A percentile compares a stretch with the other conserved stretches of the same genome.
phyloP scores from a whole-genome alignment of 2,329 filamentous ascomycete species.

The Alternaria burnsii region DNA sequence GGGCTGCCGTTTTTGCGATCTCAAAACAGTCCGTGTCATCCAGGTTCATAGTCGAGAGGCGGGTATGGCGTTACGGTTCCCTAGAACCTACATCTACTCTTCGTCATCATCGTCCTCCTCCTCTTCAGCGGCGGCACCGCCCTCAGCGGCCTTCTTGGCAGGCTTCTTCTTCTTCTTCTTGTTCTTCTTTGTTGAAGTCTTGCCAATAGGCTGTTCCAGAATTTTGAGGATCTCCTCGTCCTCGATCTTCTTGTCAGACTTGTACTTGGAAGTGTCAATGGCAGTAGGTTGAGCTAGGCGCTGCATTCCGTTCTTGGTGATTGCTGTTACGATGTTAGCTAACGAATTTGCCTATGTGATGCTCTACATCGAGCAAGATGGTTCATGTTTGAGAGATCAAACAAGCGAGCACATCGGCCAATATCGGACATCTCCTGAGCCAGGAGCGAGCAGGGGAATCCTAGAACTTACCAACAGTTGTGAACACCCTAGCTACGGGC shows the following conservation, averaged over 20 bases:
- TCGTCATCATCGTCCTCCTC: slow-evolving; percentile 47
- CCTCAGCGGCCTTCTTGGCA: slow-evolving; percentile 70
- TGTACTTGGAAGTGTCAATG: slow-evolving; percentile 80
- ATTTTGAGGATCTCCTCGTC: slow-evolving; percentile 97
- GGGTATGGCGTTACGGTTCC: background rate
- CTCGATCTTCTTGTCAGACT: slow-evolving; percentile 97
- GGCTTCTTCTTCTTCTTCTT: slow-evolving; percentile 82
- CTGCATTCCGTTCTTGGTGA: slow-evolving; percentile 96
- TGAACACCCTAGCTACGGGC: slow-evolving; percentile 85
- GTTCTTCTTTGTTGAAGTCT: slow-evolving; percentile 76
- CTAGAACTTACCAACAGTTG: slow-evolving; percentile 89
- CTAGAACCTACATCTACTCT: slow-evolving; percentile 38
- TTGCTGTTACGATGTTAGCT: slow-evolving; percentile 64
- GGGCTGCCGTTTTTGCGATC: slow-evolving; percentile 3
- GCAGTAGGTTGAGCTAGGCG: slow-evolving; percentile 80
- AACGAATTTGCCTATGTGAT: background rate
- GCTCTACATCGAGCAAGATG: background rate
- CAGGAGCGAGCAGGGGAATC: slow-evolving; percentile 48
- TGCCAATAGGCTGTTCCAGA: slow-evolving; percentile 81
- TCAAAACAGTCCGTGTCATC: slow-evolving; percentile 7
- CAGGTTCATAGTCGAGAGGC: slow-evolving; percentile 7
- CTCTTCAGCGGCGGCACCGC: slow-evolving; percentile 52
- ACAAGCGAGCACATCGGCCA: background rate
- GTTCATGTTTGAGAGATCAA: background rate
- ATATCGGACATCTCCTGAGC: background rate